Evolutionary conservation across 192 early-diverging fungal species (phyloP), one percentile per base, ranked within the genome.

Genomic region (Lunasporangiospora selenospora): DNA sequence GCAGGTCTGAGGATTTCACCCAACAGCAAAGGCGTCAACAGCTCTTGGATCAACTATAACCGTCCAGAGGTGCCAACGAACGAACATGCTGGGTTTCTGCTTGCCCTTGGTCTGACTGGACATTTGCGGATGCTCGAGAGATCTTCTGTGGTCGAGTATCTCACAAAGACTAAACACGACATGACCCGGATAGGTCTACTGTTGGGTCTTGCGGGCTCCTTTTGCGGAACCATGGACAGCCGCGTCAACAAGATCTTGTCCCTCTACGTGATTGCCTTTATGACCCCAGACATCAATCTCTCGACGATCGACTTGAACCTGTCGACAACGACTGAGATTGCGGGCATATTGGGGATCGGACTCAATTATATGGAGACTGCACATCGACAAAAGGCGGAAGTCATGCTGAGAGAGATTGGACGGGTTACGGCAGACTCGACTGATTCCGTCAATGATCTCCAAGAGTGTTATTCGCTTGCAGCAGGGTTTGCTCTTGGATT

Each of bases 401-500:
- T 87, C 19, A 87, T 96, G 81, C 69, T 98, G 10, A 65, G 76
- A 12, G 92, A 96, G 76, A 78, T 95, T 43, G 64, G 61, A 3
- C 51, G 58, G 0, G 69, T 64, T 1, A 53, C 51, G 1, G 62
- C 75, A 1, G 40, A 55, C 19, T 39, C 19, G 16, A 27, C 52
- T 16, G 66, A 76, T 34, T 48, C 54, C 29, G 52, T 42, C 1
- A 67, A 67, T 34, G 59, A 64, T 29, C 65, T 81, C 42, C 62
- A 67, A 26, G 90, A 91, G 49, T 81, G 86, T 48, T 88, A 88
- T 62, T 87, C 91, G 4, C 77, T 93, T n/a, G 81, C 91, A 0
- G 79, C 91, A 40, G 96, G 96, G 1, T 88, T 97, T 64, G 85
- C 92, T 0, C 69, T 98, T 33, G 95, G 95, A 3, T 83, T 95